Conservation (phyloP, 768 basidiomycete genomes). For the Mycena galericulata region DNA sequence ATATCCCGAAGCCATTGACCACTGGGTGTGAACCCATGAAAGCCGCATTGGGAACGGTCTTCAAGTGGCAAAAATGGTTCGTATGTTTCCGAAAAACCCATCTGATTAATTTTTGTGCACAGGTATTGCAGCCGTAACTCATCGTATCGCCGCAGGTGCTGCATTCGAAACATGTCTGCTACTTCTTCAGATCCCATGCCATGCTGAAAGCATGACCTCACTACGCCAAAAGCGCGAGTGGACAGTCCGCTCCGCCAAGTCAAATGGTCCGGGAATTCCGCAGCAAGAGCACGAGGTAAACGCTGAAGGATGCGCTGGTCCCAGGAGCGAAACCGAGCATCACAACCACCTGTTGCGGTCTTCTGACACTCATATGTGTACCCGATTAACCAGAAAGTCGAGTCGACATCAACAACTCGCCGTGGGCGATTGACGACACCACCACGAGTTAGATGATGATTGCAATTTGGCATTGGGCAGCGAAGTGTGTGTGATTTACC, state of each 20-base stretch:
- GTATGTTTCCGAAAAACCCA: no score
- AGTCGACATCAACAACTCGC: slow-evolving; percentile 30
- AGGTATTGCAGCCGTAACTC: slow-evolving; percentile 38
- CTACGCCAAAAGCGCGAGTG: slow-evolving; percentile 20
- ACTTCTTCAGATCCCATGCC: slow-evolving; percentile 44
- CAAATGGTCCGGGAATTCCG: slow-evolving; percentile 39
- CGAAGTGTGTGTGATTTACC: not conserved
- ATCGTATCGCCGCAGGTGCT: slow-evolving; percentile 37
- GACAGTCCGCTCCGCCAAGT: slow-evolving; percentile 37
- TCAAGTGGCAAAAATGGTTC: slow-evolving; percentile 36
- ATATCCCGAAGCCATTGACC: slow-evolving; percentile 39
- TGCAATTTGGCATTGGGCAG: slow-evolving; percentile 28
- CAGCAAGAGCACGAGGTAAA: slow-evolving; percentile 34
- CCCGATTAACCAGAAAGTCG: slow-evolving; percentile 30
- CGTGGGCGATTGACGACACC: slow-evolving; percentile 27
- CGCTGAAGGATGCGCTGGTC: slow-evolving; percentile 34
- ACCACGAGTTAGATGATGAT: slow-evolving; percentile 26
- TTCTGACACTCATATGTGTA: slow-evolving; percentile 27
- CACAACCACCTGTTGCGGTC: not conserved
- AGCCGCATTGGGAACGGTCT: slow-evolving; percentile 24
- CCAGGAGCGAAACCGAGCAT: slow-evolving; percentile 40
- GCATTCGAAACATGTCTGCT: slow-evolving; percentile 37
- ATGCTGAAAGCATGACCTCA: slow-evolving; percentile 38
- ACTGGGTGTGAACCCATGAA: slow-evolving; percentile 40
- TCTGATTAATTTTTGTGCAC: not conserved